Base-by-base conservation (phyloP, 805 yeast species). In the Saccharomycopsis guyanensis region DNA sequence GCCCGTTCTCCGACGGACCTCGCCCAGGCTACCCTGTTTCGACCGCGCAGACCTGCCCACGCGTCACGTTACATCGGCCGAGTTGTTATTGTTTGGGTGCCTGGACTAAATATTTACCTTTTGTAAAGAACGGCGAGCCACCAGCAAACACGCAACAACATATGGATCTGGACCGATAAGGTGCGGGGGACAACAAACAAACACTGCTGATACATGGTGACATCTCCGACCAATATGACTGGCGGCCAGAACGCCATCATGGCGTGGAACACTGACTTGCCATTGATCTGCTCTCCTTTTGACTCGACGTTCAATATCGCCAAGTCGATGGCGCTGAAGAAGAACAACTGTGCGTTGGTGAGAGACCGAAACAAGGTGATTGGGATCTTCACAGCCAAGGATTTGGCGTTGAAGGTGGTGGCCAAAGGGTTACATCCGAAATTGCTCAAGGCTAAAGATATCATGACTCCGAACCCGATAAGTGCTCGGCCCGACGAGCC, bases 331-430 rank as follows among this genome's bases (percentile, higher is more conserved):
- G 62, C 63, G 8, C 61, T 62, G n/a, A 56, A 58, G 27, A 53
- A 70, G 32, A 61, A 62, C n/a, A 69, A 70, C 50, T 71, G 74
- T 54, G 61, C 69, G 3, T 56, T 70, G 3, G 68, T 71, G 12
- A 63, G 59, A 34, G 63, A 60, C 38, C 50, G 61, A 3, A 56
- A 54, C 4, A 56, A 56, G 41, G 52, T 67, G 18, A 50, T 64
- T n/a, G 75, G 75, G 1, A 55, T 71, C 5, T 59, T 68, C 40
- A 71, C 76, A 1, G 69, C 75, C 0, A 70, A 68, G 49, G 76
- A 71, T 53, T 55, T 71, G n/a, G 74, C 74, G 0, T 68, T 68
- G 34, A 59, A 70, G 32, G 72, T 66, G 3, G 63, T 65, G 13
- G 68, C 69, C 0, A 43, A 49, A 20, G 63, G 59, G 4, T 36